Conservation (phyloP, 192 early-diverging fungal genomes). For the Lunasporangiospora selenospora region DNA sequence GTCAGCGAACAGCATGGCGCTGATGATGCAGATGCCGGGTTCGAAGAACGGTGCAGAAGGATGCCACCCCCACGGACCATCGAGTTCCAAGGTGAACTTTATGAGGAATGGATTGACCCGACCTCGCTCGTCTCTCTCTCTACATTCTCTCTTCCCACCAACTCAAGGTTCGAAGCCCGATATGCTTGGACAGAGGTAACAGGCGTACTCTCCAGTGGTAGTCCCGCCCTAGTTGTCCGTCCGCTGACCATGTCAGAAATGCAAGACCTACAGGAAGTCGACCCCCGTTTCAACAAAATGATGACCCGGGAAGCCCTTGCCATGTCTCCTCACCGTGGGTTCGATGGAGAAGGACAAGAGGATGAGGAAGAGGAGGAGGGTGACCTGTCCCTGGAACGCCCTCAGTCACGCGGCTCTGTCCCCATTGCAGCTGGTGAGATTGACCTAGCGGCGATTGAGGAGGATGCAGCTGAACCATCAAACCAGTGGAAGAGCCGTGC, state of each 20-base stretch:
- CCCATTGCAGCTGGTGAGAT: too few species aligned
- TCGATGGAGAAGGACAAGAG: too few species aligned
- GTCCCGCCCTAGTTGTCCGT: not conserved
- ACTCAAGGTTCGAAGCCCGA: not conserved
- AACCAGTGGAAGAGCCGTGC: too few species aligned
- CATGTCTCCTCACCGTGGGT: too few species aligned
- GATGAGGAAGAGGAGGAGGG: too few species aligned
- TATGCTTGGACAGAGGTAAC: constrained; percentile 4
- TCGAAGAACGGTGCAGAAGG: not conserved
- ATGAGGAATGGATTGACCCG: not conserved
- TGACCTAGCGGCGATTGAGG: too few species aligned
- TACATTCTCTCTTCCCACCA: not conserved
- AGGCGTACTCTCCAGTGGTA: constrained; percentile 2
- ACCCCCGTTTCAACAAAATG: too few species aligned
- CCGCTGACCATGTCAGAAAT: constrained; percentile 1
- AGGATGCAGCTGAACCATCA: too few species aligned
- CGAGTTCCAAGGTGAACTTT: constrained; percentile 2
- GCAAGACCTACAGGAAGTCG: too few species aligned
- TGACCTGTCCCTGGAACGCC: too few species aligned
- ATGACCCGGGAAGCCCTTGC: too few species aligned
- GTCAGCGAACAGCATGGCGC: not conserved
- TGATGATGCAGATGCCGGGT: not conserved
- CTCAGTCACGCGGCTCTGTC: too few species aligned
- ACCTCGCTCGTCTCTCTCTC: not conserved
- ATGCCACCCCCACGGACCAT: not conserved